These are phyloP conservation scores for Penicillium robsamsonii DNA, from an alignment of 495 filamentous ascomycete species.

Conservation along the genomic window DNA sequence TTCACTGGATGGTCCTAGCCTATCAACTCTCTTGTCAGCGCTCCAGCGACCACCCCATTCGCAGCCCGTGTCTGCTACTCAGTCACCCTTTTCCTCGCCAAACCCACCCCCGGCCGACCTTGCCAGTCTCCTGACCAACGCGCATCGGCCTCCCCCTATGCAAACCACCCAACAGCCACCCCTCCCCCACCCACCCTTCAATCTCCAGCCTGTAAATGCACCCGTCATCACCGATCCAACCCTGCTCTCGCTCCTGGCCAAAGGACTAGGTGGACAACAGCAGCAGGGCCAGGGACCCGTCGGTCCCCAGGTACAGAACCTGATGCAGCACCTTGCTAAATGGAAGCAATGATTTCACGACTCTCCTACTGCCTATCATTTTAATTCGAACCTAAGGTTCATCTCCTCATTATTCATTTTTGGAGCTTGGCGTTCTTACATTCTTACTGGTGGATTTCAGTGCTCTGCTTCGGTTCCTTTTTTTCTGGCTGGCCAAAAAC, in stretches of 20 bases:
- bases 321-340: constrained; percentile 60
- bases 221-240: constrained; percentile 41
- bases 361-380: constrained; percentile 22
- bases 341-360: constrained; percentile 55
- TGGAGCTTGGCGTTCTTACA: constrained; percentile 23
- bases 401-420: constrained; percentile 11
- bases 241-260: constrained; percentile 47
- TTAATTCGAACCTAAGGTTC: constrained; percentile 5
- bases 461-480: constrained; percentile 9
- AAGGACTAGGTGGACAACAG: constrained; percentile 39
- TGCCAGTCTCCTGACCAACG: constrained; percentile 55
- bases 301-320: constrained; percentile 54
- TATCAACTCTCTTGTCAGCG: constrained; percentile 70
- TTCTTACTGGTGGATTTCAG: constrained; percentile 2
- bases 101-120: constrained; percentile 52
- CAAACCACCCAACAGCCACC: constrained; percentile 36
- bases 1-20: constrained; percentile 64
- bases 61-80: constrained; percentile 39
- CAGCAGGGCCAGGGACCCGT: constrained; percentile 40
- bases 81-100: constrained; percentile 37
- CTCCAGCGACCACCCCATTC: constrained; percentile 48
- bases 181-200: constrained; percentile 36
- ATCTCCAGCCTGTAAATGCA: constrained; percentile 32
- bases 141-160: constrained; percentile 41
- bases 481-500: constrained; percentile 18